These are phyloP conservation scores for Aureobasidium pullulans DNA, from an alignment of 2,329 filamentous ascomycete genomes.

Conservation along the genomic window DNA sequence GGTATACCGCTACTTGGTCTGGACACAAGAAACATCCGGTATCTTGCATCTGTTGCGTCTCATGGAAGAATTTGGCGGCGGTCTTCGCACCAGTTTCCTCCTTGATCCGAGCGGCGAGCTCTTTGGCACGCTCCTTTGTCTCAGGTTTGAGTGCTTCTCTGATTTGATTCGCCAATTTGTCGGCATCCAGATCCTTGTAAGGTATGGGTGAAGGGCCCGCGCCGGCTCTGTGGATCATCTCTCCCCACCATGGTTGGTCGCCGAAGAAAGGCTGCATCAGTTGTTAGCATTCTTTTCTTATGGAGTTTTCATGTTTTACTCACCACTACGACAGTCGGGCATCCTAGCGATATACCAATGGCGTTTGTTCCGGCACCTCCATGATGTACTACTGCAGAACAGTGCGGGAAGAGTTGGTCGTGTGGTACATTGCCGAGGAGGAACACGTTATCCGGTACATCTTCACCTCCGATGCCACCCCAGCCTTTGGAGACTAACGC, in stretches of 20 bases:
- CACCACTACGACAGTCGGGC: slow-evolving; percentile 45
- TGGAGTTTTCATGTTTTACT: no score
- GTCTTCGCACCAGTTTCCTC: slow-evolving; percentile 30
- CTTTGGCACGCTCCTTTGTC: slow-evolving; percentile 30
- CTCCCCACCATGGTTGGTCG: slow-evolving; percentile 50
- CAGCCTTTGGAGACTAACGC: slow-evolving; percentile 48
- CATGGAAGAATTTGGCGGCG: slow-evolving; percentile 36
- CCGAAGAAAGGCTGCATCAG: slow-evolving; percentile 44
- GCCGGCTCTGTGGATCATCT: slow-evolving; percentile 43
- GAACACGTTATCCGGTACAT: slow-evolving; percentile 39
- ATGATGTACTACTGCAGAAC: slow-evolving; percentile 51
- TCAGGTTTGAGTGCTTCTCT: slow-evolving; percentile 34
- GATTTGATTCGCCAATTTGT: slow-evolving; percentile 42
- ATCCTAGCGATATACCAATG: slow-evolving; percentile 44
- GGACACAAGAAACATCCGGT: slow-evolving; percentile 55
- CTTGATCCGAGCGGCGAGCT: slow-evolving; percentile 35
- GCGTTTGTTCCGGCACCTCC: slow-evolving; percentile 55
- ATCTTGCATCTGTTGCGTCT: slow-evolving; percentile 1
- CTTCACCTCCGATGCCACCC: slow-evolving; percentile 40
- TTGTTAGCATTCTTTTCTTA: no score
- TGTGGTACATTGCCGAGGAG: slow-evolving; percentile 48
- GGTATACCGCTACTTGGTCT: slow-evolving; percentile 62
- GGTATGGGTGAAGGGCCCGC: slow-evolving; percentile 45
- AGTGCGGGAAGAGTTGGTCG: slow-evolving; percentile 51
- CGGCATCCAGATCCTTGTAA: slow-evolving; percentile 36